Conservation (phyloP, 352 stramenopile genomes). For the Globisporangium carolinianum region DNA sequence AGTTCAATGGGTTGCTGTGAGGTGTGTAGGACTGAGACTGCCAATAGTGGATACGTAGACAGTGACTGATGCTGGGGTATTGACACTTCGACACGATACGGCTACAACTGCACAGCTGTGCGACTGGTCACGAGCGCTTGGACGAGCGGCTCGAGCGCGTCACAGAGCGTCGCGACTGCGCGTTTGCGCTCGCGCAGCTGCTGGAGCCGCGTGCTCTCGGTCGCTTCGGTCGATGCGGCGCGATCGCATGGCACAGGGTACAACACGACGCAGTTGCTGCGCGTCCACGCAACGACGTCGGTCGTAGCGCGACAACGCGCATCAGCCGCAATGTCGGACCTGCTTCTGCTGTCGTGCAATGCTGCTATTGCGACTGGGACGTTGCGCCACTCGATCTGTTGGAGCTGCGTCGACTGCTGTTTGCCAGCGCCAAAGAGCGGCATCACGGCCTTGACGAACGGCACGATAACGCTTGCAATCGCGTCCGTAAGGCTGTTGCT, state of each 20-base stretch:
- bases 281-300: conserved; percentile 22
- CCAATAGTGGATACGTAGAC: too few relatives aligned
- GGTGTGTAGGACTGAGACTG: background rate
- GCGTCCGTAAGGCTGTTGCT: background rate
- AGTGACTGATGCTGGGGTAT: too few relatives aligned
- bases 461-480: conserved; percentile 7
- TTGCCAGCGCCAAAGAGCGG: conserved; percentile 6
- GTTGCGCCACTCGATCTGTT: conserved; percentile 10
- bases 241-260: conserved; percentile 11
- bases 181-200: conserved; percentile 2
- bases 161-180: conserved; percentile 18
- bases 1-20: conserved; percentile 35
- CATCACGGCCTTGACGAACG: conserved; percentile 7
- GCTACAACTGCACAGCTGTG: too few relatives aligned
- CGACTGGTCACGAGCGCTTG: conserved; percentile 16
- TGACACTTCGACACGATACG: too few relatives aligned
- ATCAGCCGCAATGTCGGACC: background rate
- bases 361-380: conserved; percentile 2
- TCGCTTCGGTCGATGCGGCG: background rate
- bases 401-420: conserved; percentile 9
- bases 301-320: background rate
- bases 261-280: conserved; percentile 24
- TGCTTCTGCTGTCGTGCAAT: too few relatives aligned
- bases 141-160: conserved; percentile 20
- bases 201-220: conserved; percentile 5